These are phyloP conservation scores for Vanilla planifolia DNA, from an alignment of 106 monocot genomes.

Conservation along the genomic window DNA sequence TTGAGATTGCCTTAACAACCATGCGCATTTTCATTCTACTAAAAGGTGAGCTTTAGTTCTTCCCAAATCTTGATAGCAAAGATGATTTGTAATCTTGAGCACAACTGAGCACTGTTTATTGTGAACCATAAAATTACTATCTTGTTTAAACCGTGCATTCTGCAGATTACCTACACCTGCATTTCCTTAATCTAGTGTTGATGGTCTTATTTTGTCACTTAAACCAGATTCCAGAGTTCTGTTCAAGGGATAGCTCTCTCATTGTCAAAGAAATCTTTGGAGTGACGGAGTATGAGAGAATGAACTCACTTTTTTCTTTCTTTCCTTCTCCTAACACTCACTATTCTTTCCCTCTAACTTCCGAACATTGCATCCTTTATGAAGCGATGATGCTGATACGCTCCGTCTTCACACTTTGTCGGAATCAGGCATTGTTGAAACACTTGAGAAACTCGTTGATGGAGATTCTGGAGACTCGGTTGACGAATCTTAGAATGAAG, in stretches of 20 bases:
- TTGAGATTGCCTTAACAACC: no score
- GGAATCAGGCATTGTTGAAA: constrained; percentile 42
- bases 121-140: no score
- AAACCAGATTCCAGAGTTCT: constrained; percentile 77
- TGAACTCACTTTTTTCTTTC: neutral
- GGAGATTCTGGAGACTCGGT: constrained; percentile 22
- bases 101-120: no score
- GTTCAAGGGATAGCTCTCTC: constrained; percentile 63
- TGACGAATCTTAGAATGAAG: constrained; percentile 10
- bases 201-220: neutral
- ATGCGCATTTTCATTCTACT: no score
- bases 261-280: constrained; percentile 85
- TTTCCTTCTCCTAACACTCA: neutral
- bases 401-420: constrained; percentile 51
- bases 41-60: no score
- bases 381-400: constrained; percentile 62
- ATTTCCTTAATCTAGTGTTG: no score
- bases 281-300: constrained; percentile 63
- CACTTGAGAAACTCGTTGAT: constrained; percentile 42
- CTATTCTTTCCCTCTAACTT: neutral
- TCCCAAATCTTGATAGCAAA: no score
- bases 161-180: no score
- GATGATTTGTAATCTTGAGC: no score
- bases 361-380: neutral
- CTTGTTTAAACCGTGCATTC: no score